Conservation (phyloP, 225 moss, liverwort and hornwort genomes). For the Marchantia polymorpha region DNA sequence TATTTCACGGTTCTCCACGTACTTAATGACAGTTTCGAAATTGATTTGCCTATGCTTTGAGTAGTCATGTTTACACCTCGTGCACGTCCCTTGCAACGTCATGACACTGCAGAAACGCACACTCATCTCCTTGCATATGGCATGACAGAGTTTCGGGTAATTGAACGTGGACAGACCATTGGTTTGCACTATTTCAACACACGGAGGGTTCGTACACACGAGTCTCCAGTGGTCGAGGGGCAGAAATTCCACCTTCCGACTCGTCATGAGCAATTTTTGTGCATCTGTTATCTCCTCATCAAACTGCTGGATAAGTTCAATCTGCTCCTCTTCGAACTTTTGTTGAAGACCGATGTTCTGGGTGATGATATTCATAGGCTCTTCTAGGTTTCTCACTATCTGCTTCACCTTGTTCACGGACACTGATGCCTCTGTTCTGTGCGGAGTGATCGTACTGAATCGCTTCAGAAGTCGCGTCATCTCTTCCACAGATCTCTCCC, state of each 20-base stretch:
- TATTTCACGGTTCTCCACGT: constrained; percentile 16
- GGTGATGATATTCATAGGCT: constrained; percentile 19
- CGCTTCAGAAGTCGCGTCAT: constrained; percentile 18
- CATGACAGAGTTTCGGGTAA: constrained; percentile 22
- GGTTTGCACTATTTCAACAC: constrained; percentile 16
- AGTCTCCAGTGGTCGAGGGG: constrained; percentile 14
- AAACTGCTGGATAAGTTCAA: constrained; percentile 6
- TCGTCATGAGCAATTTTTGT: constrained; percentile 16
- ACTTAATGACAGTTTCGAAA: constrained; percentile 19
- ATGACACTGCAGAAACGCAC: constrained; percentile 18
- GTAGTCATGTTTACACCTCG: constrained; percentile 15
- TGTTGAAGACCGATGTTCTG: constrained; percentile 20
- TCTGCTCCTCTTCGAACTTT: constrained; percentile 18
- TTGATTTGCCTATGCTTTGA: constrained; percentile 24
- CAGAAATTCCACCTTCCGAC: constrained; percentile 18
- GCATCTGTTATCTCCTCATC: constrained; percentile 9
- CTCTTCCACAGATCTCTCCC: constrained; percentile 20
- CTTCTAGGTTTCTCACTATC: constrained; percentile 18
- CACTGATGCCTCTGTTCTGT: constrained; percentile 15
- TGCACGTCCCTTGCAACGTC: constrained; percentile 18
- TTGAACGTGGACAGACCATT: constrained; percentile 14
- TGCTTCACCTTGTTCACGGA: constrained; percentile 16
- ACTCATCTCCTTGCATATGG: constrained; percentile 8
- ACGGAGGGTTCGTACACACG: constrained; percentile 20
- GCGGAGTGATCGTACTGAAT: constrained; percentile 9